Percentiles rank a stretch among this genome's conserved stretches.
phyloP scores from a whole-genome alignment of 2,329 filamentous ascomycete genomes.

The Tolypocladium pustulatum region DNA sequence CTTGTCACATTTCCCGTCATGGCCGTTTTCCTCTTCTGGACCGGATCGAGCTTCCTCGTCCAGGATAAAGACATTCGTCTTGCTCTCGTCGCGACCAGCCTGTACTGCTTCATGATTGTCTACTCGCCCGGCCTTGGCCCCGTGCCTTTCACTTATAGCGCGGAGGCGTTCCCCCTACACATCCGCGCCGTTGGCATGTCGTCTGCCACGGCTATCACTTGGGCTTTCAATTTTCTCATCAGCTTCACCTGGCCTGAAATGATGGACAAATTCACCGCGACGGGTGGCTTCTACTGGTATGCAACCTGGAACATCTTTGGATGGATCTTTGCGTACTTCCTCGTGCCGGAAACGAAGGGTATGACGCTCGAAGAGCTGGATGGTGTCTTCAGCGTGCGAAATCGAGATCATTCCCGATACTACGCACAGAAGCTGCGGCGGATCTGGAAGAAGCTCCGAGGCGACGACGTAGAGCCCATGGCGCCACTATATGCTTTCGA shows the following conservation, averaged over 20 bases:
- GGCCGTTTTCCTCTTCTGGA: slow-evolving; percentile 43
- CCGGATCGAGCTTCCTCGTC: slow-evolving; percentile 40
- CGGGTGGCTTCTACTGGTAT: slow-evolving; percentile 28
- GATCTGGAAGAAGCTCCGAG: slow-evolving; percentile 19
- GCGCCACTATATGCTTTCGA: slow-evolving; percentile 15
- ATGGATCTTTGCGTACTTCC: slow-evolving; percentile 21
- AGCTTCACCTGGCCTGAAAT: slow-evolving; percentile 22
- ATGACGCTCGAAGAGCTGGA: slow-evolving; percentile 24
- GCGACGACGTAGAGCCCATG: slow-evolving; percentile 17
- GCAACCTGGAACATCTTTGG: slow-evolving; percentile 25
- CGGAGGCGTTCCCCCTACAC: slow-evolving; percentile 47
- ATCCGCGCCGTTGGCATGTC: slow-evolving; percentile 46
- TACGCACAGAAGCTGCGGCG: slow-evolving; percentile 20
- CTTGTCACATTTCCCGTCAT: slow-evolving; percentile 49
- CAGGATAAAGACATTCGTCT: slow-evolving; percentile 11
- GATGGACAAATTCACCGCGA: slow-evolving; percentile 11
- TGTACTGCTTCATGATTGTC: slow-evolving; percentile 29
- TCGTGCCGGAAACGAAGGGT: slow-evolving; percentile 24
- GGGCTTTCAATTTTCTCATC: slow-evolving; percentile 29
- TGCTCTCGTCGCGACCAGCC: slow-evolving; percentile 22
- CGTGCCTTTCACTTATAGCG: slow-evolving; percentile 49
- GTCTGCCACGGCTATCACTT: slow-evolving; percentile 28
- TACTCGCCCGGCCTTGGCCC: slow-evolving; percentile 44
- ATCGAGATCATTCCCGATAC: slow-evolving; percentile 19
- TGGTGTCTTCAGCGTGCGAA: slow-evolving; percentile 19